A percentile compares a stretch with the other conserved stretches of the same genome.
Conservation (phyloP, 1,284 basidiomycete species). For the Microbotryomycetes sp. region DNA sequence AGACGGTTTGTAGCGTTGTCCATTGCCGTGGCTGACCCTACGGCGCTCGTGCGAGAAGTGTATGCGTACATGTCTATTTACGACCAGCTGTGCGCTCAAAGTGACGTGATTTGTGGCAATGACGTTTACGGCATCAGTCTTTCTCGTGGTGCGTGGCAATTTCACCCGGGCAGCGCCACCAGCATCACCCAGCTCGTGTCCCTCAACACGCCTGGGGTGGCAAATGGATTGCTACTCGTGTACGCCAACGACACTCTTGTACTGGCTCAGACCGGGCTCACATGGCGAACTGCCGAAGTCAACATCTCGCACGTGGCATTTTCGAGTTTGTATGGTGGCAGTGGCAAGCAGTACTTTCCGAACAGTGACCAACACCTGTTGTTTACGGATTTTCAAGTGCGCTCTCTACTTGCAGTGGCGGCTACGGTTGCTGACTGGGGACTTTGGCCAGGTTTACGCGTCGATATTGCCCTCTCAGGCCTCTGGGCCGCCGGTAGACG, state of each 20-base stretch:
- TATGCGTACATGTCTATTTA: constrained; percentile 16
- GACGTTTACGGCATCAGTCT: constrained; percentile 17
- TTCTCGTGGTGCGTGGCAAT: constrained; percentile 9
- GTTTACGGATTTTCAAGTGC: neutral
- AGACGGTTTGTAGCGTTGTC: constrained; percentile 5
- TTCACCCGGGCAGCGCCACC: constrained; percentile 13
- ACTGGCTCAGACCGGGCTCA: constrained; percentile 12
- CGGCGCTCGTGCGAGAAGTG: neutral
- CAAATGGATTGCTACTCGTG: constrained; percentile 22
- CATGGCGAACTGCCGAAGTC: constrained; percentile 12
- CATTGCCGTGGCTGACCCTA: neutral
- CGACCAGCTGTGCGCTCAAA: constrained; percentile 4
- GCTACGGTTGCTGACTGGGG: too few relatives aligned
- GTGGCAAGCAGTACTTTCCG: neutral
- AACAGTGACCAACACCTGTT: neutral
- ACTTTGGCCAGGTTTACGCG: too few relatives aligned
- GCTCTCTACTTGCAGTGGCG: too few relatives aligned
- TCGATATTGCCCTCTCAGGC: too few relatives aligned
- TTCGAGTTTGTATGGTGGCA: constrained; percentile 25
- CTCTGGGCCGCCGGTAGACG: too few relatives aligned
- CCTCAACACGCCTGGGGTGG: constrained; percentile 17
- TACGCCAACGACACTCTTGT: constrained; percentile 18
- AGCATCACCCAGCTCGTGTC: constrained; percentile 24
- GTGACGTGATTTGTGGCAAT: constrained; percentile 15
- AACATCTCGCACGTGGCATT: constrained; percentile 17